Base-by-base conservation (phyloP, 1,284 basidiomycete genomes). In the Rhodotorula sp. region DNA sequence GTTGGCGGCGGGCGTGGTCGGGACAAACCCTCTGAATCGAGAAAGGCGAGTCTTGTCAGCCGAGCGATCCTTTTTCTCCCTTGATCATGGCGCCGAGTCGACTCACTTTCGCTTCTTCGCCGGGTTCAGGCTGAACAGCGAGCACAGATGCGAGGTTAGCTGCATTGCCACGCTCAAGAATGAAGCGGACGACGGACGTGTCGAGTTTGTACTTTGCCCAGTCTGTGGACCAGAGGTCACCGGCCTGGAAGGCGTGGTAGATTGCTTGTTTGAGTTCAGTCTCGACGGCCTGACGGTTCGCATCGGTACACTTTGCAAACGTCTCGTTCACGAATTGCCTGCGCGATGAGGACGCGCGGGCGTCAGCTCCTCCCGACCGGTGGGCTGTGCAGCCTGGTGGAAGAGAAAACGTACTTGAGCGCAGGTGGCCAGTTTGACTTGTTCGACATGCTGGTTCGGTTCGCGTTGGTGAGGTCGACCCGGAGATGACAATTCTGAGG, bases 191-290 rank as follows among this genome's bases (percentile, higher is more conserved):
- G 76, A 23, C 79, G 77, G 79, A 91, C 90, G 88, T 90, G 85
- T 90, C 85, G 71, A 95, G 84, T 82, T 92, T 89, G 55, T 91
- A 86, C 56, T 85, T 87, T 43, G 85, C 82, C 93, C 93, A 95
- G 81, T 95, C 92, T 66, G 89, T 93, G 47, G 90, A 90, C 89
- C 91, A 92, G 50, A 95, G 85, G 12, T 90, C 87, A 80, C 91
- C 64, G 5, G 34, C 23, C 64, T 80, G 78, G 69, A 80, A 82
- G 0, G 81, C 81, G 38, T 79, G 69, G 69, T 82, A 82, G 70
- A 83, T 83, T 57, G 81, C 77, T 19, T 74, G 74, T 66, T 81
- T 80, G 38, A 83, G 78, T 72, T 83, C 82, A n/a, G 79, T 75
- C 67, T 81, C 81, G 60, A 83, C 82, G 5, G 79, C 79, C 45